Conservation (phyloP, 2,329 filamentous ascomycete genomes). For the Sporothrix mexicana region DNA sequence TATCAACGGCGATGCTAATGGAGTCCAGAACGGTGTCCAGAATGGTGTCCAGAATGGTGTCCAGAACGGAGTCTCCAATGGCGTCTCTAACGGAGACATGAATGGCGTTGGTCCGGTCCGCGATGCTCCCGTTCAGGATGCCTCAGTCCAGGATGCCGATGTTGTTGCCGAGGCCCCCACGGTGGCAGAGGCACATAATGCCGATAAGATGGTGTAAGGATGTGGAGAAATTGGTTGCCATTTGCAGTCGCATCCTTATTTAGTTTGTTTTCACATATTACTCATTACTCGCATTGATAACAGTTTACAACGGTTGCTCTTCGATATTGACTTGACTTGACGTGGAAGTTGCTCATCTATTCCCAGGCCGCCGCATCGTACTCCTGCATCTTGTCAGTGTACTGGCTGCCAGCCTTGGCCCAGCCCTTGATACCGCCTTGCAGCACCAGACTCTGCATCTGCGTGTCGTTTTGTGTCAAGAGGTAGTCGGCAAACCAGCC, state of each 20-base stretch:
- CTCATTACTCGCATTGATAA: not conserved
- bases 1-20: too few species aligned
- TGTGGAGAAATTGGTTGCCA: not conserved
- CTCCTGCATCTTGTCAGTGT: slow-evolving; percentile 54
- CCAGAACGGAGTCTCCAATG: too few species aligned
- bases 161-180: not conserved
- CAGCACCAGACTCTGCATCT: slow-evolving; percentile 57
- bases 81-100: too few species aligned
- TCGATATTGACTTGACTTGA: not conserved
- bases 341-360: not conserved
- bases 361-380: slow-evolving; percentile 50
- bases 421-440: slow-evolving; percentile 61
- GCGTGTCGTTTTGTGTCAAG: slow-evolving; percentile 46
- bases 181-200: not conserved
- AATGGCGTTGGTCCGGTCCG: too few species aligned
- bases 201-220: not conserved
- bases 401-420: slow-evolving; percentile 55
- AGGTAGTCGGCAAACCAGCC: slow-evolving; percentile 63
- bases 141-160: too few species aligned
- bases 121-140: too few species aligned
- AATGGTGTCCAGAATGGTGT: too few species aligned
- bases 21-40: too few species aligned
- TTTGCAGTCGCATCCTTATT: not conserved
- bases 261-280: not conserved
- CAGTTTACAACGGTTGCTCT: not conserved